These are phyloP conservation scores for Starmerella ratchasimensis DNA, from an alignment of 805 yeast species.

Conservation along the genomic window DNA sequence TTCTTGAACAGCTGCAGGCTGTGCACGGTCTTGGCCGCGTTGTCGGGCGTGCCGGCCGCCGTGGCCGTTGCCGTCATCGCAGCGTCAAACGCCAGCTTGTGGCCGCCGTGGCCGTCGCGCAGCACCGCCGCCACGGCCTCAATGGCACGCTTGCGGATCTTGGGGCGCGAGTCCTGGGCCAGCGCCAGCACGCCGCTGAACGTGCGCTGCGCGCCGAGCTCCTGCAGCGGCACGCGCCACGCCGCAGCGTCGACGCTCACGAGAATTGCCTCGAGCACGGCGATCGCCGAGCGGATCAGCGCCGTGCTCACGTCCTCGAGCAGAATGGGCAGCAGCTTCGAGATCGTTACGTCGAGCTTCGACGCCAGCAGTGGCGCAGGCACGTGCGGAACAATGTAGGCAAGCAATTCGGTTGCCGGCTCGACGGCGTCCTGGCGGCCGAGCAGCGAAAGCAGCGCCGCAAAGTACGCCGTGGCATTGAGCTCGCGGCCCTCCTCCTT, in stretches of 20 bases:
- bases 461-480: slow-evolving; percentile 54
- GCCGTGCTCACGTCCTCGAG: slow-evolving; percentile 67
- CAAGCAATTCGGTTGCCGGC: slow-evolving; percentile 67
- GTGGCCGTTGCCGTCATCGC: slow-evolving; percentile 55
- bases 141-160: slow-evolving; percentile 86
- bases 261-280: slow-evolving; percentile 67
- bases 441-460: slow-evolving; percentile 66
- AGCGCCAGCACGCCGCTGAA: slow-evolving; percentile 33
- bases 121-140: slow-evolving; percentile 67
- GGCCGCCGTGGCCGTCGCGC: slow-evolving; percentile 58
- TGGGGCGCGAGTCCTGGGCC: slow-evolving; percentile 80
- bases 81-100: slow-evolving; percentile 66
- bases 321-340: slow-evolving; percentile 69
- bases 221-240: slow-evolving; percentile 37
- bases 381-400: slow-evolving; percentile 59
- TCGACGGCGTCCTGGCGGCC: slow-evolving; percentile 69
- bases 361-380: slow-evolving; percentile 56
- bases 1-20: slow-evolving; percentile 60
- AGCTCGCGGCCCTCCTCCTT: slow-evolving; percentile 49
- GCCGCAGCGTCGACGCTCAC: slow-evolving; percentile 65
- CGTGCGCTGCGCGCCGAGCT: slow-evolving; percentile 22
- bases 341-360: slow-evolving; percentile 63
- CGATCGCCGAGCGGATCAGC: slow-evolving; percentile 66
- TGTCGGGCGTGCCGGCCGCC: slow-evolving; percentile 24
- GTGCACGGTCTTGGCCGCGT: slow-evolving; percentile 43